Evolutionary conservation across 352 stramenopile genomes (phyloP).

Genomic region (Plasmopara viticola): DNA sequence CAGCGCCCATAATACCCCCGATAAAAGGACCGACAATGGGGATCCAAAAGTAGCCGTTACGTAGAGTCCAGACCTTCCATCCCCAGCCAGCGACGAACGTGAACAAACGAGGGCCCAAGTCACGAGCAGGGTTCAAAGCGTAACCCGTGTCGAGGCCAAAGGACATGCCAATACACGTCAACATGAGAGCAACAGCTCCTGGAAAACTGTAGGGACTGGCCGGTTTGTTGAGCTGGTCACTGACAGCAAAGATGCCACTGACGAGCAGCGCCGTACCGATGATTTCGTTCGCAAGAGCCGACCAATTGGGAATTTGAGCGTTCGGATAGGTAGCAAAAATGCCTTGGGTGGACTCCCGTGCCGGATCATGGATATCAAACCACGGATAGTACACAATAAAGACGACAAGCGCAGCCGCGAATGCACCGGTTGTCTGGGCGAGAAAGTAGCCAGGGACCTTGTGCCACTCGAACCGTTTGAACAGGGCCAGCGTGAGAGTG

Average conservation of each 20-base stretch:
- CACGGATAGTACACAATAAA: conserved; percentile 59
- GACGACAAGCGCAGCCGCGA: conserved; percentile 35
- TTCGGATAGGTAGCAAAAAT: conserved; percentile 53
- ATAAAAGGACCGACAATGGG: conserved; percentile 65
- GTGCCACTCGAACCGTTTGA: conserved; percentile 44
- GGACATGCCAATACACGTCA: conserved; percentile 31
- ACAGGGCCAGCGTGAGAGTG: conserved; percentile 45
- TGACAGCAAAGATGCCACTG: conserved; percentile 36
- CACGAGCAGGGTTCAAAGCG: conserved; percentile 37
- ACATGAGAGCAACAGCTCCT: conserved; percentile 26
- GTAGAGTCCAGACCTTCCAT: conserved; percentile 36
- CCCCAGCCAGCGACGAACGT: conserved; percentile 43
- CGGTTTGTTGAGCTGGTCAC: conserved; percentile 40
- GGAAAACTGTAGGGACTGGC: conserved; percentile 35
- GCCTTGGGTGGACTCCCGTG: conserved; percentile 27
- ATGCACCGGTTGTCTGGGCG: conserved; percentile 39
- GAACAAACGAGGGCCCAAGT: conserved; percentile 44
- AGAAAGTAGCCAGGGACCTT: conserved; percentile 50
- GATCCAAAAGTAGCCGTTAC: conserved; percentile 74
- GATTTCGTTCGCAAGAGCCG: conserved; percentile 37
- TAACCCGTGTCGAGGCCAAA: conserved; percentile 37
- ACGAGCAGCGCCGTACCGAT: conserved; percentile 36
- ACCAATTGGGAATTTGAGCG: conserved; percentile 32
- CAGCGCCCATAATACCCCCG: conserved; percentile 49
- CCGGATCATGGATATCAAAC: conserved; percentile 43